Evolutionary conservation across 2,329 filamentous ascomycete genomes (phyloP).

Genomic region (Trichoderma semiorbis): DNA sequence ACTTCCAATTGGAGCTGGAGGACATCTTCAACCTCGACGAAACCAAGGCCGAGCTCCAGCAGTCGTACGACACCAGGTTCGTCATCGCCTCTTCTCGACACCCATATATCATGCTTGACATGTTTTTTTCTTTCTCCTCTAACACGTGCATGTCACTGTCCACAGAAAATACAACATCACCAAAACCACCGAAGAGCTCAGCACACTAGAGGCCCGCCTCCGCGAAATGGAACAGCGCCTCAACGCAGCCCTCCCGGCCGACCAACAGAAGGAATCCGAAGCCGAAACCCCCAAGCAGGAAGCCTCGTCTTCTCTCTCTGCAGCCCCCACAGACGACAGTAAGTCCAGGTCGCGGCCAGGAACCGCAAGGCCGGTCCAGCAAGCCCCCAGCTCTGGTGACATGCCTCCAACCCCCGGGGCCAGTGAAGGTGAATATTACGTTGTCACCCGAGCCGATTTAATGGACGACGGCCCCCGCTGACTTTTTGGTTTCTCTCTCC

Average conservation of each 20-base stretch:
- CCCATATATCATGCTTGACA: neutral
- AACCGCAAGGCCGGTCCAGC: conserved; percentile 50
- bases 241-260: conserved; percentile 33
- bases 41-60: conserved; percentile 68
- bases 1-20: conserved; percentile 82
- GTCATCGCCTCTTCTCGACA: conserved; percentile 29
- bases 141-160: neutral
- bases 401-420: conserved; percentile 59
- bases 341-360: conserved; percentile 51
- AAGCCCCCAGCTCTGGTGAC: conserved; percentile 51
- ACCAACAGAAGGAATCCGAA: conserved; percentile 12
- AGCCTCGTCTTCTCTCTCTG: conserved; percentile 20
- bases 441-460: conserved; percentile 33
- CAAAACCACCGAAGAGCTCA: conserved; percentile 73
- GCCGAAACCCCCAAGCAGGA: conserved; percentile 14
- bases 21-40: conserved; percentile 86
- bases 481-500: conserved; percentile 26
- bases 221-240: conserved; percentile 82
- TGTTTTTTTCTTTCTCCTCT: neutral
- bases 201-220: conserved; percentile 79
- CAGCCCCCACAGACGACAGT: conserved; percentile 26
- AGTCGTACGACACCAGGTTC: conserved; percentile 79
- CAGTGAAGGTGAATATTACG: conserved; percentile 60
- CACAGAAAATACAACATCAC: conserved; percentile 79
- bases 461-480: conserved; percentile 30